A percentile compares a stretch with the other conserved stretches of the same genome.
Evolutionary conservation across 2,329 filamentous ascomycete species (phyloP).

Genomic region (Aspergillus sojae): DNA sequence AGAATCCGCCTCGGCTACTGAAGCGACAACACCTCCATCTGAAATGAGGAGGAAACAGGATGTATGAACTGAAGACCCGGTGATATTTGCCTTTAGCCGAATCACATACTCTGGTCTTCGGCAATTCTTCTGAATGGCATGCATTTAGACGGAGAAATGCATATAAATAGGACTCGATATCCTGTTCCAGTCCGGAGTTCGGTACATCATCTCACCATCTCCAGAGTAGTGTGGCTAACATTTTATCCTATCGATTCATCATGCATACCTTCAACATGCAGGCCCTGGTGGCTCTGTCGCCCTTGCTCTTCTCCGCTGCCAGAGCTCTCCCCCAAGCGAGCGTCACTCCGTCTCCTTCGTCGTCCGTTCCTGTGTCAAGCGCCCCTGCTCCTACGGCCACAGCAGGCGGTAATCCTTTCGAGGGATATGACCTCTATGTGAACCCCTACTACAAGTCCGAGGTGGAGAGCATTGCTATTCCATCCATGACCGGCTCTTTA

Average conservation of each 20-base stretch:
- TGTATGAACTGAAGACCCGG: background rate
- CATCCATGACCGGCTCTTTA: slow-evolving; percentile 60
- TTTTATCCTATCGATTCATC: background rate
- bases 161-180: background rate
- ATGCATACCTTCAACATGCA: slow-evolving; percentile 23
- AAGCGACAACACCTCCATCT: background rate
- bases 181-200: background rate
- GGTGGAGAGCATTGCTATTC: slow-evolving; percentile 60
- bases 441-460: slow-evolving; percentile 59
- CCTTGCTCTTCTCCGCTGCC: slow-evolving; percentile 22
- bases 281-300: slow-evolving; percentile 20
- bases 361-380: slow-evolving; percentile 17
- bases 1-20: background rate
- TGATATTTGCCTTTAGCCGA: background rate
- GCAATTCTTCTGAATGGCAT: background rate
- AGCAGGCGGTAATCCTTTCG: slow-evolving; percentile 54
- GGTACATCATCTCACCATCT: background rate
- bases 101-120: background rate
- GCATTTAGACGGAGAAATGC: background rate
- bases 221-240: background rate
- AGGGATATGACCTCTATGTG: slow-evolving; percentile 53
- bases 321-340: slow-evolving; percentile 24
- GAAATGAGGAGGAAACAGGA: background rate
- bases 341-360: slow-evolving; percentile 11
- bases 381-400: slow-evolving; percentile 19